Conservation (phyloP, 495 filamentous ascomycete species). For the Cryomyces minteri region DNA sequence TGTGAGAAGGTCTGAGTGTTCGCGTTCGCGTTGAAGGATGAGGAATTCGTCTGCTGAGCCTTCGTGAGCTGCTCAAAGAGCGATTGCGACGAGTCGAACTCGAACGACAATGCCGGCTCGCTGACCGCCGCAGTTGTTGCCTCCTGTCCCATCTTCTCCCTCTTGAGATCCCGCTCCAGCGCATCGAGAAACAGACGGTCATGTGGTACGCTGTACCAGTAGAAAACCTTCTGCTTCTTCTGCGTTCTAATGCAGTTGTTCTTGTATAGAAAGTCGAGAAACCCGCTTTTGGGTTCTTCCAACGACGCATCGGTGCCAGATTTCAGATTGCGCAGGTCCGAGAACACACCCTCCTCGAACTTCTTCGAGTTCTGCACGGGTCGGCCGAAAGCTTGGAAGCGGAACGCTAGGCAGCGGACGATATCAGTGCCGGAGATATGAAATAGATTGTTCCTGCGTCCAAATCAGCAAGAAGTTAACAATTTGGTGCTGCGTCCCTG, state of each 20-base stretch:
- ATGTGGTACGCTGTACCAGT: constrained; percentile 99
- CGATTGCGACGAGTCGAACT: constrained; percentile 97
- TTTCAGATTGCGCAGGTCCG: constrained; percentile 92
- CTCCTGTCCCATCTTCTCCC: constrained; percentile 98
- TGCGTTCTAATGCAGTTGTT: constrained; percentile 99
- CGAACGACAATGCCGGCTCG: constrained; percentile 93
- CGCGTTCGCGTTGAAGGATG: constrained; percentile 79
- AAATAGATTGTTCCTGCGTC: constrained; percentile 85
- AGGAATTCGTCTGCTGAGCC: constrained; percentile 94
- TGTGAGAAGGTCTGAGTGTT: constrained; percentile 44
- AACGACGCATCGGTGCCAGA: constrained; percentile 97
- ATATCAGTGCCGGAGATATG: constrained; percentile 99
- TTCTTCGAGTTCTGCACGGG: constrained; percentile 99
- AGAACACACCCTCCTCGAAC: constrained; percentile 99
- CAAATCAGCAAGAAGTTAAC: constrained; percentile 7
- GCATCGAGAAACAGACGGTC: constrained; percentile 95
- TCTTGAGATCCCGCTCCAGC: constrained; percentile 88
- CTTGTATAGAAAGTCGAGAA: constrained; percentile 98
- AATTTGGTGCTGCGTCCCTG: background rate
- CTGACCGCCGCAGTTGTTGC: constrained; percentile 89
- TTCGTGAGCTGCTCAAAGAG: constrained; percentile 99
- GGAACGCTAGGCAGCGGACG: constrained; percentile 91
- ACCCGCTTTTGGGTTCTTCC: constrained; percentile 95
- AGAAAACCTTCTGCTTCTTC: constrained; percentile 99
- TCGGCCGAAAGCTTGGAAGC: constrained; percentile 95